A percentile compares a stretch with the other conserved stretches of the same genome.
Conservation (phyloP, 225 moss, liverwort and hornwort genomes). For the Marchantia polymorpha region DNA sequence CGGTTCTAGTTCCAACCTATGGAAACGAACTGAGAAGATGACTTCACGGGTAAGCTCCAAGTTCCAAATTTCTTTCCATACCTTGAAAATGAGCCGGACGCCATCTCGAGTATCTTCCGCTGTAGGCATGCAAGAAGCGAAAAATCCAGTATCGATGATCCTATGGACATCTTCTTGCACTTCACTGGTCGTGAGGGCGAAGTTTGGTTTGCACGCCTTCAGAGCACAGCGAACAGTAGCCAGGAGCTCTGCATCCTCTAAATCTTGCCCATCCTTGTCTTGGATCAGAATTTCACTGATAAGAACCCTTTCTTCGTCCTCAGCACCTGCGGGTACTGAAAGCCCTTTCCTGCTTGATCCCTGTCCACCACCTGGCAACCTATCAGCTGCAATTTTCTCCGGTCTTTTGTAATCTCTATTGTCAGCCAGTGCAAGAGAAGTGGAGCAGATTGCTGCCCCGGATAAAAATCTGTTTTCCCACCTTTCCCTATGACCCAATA, state of each 20-base stretch:
- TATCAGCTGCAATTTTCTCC: slow-evolving; percentile 46
- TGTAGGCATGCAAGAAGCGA: slow-evolving; percentile 95
- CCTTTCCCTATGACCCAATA: slow-evolving; percentile 13
- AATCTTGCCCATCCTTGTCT: slow-evolving; percentile 78
- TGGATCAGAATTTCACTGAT: slow-evolving; percentile 97
- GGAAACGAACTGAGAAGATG: background rate
- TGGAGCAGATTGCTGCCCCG: slow-evolving; percentile 38
- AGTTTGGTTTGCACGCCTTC: slow-evolving; percentile 97
- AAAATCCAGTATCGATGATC: slow-evolving; percentile 89
- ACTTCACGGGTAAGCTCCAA: background rate
- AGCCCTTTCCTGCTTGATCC: slow-evolving; percentile 55
- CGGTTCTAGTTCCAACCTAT: background rate
- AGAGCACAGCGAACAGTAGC: slow-evolving; percentile 73
- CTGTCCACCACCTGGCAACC: slow-evolving; percentile 35
- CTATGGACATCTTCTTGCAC: slow-evolving; percentile 98
- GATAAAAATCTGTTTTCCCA: slow-evolving; percentile 42
- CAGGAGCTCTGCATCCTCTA: slow-evolving; percentile 69
- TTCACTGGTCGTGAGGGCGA: slow-evolving; percentile 88
- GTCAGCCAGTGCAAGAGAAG: slow-evolving; percentile 37
- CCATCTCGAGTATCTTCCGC: slow-evolving; percentile 98
- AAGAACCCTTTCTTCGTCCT: slow-evolving; percentile 84
- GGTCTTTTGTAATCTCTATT: slow-evolving; percentile 33
- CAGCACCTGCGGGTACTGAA: slow-evolving; percentile 51
- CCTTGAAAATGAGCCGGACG: slow-evolving; percentile 98
- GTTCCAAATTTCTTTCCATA: slow-evolving; percentile 28